These are phyloP conservation scores for Hylodesmum podocarpum DNA, from an alignment of 306 rosid species.

Conservation along the genomic window DNA sequence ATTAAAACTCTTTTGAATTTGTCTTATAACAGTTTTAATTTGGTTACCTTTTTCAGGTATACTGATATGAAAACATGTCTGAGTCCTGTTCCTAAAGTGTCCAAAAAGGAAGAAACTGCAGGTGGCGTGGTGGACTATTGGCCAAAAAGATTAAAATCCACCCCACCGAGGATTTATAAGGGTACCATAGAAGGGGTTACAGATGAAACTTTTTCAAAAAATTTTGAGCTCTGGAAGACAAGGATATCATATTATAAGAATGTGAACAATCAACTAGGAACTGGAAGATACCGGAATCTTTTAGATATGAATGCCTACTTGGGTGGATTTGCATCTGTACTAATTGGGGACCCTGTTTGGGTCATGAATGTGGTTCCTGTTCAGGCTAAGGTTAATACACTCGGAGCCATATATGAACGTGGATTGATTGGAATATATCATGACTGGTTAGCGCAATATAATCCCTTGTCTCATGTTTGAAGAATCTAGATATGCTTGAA, in stretches of 20 bases:
- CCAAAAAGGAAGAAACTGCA: constrained; percentile 47
- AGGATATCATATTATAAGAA: constrained; percentile 61
- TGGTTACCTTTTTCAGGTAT: constrained; percentile 47
- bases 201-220: constrained; percentile 36
- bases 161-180: constrained; percentile 61
- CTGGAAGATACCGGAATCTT: constrained; percentile 70
- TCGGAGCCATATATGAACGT: constrained; percentile 76
- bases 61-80: constrained; percentile 63
- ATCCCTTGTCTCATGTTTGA: neutral
- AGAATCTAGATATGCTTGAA: neutral
- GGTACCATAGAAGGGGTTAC: constrained; percentile 61
- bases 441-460: constrained; percentile 53
- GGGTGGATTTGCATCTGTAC: constrained; percentile 84
- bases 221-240: constrained; percentile 59
- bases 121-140: constrained; percentile 61
- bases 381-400: constrained; percentile 57
- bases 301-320: constrained; percentile 81
- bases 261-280: constrained; percentile 55
- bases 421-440: constrained; percentile 90
- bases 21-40: neutral
- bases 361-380: constrained; percentile 90
- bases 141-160: constrained; percentile 63
- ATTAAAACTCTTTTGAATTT: neutral
- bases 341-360: constrained; percentile 73
- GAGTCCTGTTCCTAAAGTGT: constrained; percentile 64